Conservation (phyloP, 257 asterid genomes). For the Osmanthus fragrans region DNA sequence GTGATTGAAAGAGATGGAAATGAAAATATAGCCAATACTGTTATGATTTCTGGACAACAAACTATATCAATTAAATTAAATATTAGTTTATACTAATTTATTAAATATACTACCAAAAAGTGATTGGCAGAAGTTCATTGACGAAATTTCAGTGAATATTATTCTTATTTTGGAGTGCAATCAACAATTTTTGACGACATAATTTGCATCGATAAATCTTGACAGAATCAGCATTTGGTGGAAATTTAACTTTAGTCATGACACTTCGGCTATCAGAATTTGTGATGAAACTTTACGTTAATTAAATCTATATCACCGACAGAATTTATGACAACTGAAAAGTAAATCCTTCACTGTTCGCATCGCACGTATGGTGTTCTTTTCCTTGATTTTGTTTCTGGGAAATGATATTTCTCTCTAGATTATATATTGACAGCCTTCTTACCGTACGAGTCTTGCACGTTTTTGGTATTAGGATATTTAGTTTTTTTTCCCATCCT, state of each 20-base stretch:
- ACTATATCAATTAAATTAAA: too few relatives aligned
- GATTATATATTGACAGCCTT: too few relatives aligned
- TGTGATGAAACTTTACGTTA: too few relatives aligned
- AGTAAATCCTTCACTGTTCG: neutral
- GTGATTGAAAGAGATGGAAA: constrained; percentile 8
- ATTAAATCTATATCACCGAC: neutral
- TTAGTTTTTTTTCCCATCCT: too few relatives aligned
- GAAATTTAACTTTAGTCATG: neutral
- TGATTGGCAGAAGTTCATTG: neutral
- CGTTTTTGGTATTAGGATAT: too few relatives aligned
- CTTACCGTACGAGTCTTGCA: too few relatives aligned
- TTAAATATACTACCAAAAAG: neutral
- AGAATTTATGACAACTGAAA: neutral
- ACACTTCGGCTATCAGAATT: neutral
- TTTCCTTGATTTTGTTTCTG: neutral
- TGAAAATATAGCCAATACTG: too few relatives aligned
- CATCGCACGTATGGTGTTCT: neutral
- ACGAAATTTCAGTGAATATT: neutral
- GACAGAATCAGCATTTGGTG: too few relatives aligned
- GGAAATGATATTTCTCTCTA: neutral
- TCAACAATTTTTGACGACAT: too few relatives aligned
- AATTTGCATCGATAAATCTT: too few relatives aligned
- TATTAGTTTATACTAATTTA: too few relatives aligned
- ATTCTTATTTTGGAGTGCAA: neutral
- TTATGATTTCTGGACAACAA: too few relatives aligned